Evolutionary conservation across 257 asterid species (phyloP).

Genomic region (Solanum chiquidenum): DNA sequence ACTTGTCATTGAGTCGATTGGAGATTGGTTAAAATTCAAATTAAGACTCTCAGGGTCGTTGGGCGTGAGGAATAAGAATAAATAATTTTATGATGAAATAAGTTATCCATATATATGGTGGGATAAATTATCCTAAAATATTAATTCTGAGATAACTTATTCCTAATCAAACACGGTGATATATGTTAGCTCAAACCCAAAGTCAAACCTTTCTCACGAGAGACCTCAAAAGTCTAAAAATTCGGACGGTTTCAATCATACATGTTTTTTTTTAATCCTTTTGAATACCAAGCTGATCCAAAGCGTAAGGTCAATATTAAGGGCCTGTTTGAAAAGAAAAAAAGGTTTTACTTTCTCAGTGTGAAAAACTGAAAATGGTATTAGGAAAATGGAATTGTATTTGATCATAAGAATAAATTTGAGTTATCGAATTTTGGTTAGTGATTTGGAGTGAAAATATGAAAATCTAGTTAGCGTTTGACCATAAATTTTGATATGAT

Average conservation of each 20-base stretch:
- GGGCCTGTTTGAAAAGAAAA: background rate
- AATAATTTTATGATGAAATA: too few relatives aligned
- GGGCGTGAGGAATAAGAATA: background rate
- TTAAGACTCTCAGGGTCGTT: background rate
- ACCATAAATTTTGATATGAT: background rate
- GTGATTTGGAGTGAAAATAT: too few relatives aligned
- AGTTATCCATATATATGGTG: too few relatives aligned
- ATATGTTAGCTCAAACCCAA: background rate
- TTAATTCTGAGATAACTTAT: too few relatives aligned
- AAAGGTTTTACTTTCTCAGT: background rate
- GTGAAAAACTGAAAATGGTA: background rate
- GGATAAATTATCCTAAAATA: too few relatives aligned
- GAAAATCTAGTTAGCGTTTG: too few relatives aligned
- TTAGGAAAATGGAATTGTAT: background rate
- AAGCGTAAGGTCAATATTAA: background rate
- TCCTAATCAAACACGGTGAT: rapidly evolving
- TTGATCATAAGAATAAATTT: background rate
- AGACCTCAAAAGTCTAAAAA: background rate
- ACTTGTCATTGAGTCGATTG: background rate
- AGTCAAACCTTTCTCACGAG: background rate
- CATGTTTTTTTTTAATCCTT: background rate
- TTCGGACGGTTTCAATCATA: background rate
- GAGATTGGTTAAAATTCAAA: background rate
- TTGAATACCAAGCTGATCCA: background rate
- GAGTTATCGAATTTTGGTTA: background rate